These are phyloP conservation scores for Brassica cretica DNA, from an alignment of 345 rosid species.

Conservation along the genomic window DNA sequence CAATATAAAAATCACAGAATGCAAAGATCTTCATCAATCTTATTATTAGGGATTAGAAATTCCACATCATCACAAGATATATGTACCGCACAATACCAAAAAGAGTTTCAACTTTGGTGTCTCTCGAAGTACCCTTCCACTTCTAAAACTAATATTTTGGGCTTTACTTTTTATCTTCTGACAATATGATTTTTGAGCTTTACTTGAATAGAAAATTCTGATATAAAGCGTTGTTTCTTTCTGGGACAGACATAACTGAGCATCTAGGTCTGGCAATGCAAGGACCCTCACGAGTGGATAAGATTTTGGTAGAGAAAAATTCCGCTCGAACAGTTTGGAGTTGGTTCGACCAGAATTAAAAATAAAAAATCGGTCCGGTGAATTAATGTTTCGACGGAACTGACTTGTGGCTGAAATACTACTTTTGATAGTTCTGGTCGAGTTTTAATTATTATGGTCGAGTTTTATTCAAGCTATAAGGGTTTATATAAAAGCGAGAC, in stretches of 20 bases:
- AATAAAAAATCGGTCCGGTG: no score
- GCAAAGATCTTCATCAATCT: background rate
- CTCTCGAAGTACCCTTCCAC: no score
- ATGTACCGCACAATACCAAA: background rate
- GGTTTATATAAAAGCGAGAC: no score
- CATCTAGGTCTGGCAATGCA: background rate
- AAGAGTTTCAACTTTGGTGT: background rate
- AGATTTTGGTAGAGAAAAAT: no score
- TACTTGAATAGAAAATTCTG: background rate
- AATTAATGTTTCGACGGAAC: no score
- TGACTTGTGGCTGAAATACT: no score
- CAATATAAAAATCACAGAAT: background rate
- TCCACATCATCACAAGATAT: background rate
- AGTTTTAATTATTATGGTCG: no score
- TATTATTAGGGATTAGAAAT: background rate
- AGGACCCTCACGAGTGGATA: no score
- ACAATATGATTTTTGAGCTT: background rate
- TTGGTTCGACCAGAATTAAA: no score
- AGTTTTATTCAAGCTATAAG: no score
- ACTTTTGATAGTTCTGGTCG: no score
- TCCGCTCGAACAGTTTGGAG: no score
- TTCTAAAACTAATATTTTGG: background rate
- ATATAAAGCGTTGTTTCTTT: background rate
- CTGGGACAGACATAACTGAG: background rate
- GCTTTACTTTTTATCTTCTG: background rate